Evolutionary conservation across 2,329 filamentous ascomycete species (phyloP), one percentile per base, ranked within the genome.

Genomic region (Aureobasidium melanogenum): DNA sequence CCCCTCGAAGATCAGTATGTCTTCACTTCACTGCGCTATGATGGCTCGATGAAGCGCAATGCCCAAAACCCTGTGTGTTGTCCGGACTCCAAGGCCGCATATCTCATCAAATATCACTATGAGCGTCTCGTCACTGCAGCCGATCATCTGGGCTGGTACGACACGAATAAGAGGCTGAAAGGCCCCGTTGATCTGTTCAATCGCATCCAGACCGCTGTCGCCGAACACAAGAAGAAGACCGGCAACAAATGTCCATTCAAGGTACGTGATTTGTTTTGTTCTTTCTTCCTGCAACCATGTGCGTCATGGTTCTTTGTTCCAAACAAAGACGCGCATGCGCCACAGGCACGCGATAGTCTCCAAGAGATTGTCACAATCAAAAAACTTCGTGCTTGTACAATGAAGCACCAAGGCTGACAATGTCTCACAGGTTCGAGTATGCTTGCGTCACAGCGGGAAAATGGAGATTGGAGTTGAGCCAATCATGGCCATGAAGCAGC

Each of bases 101-200:
- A 95, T 73, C 90, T 95, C 80, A 81, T 94, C 17, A 79, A 85
- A 62, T 86, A 87, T 66, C 91, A 96, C 72, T 68, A 65, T 83
- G 88, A 92, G 70, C 87, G 91, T 58, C 82, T 96, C 70, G 78
- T 91, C n/a, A 81, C 78, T 68, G 78, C 81, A 46, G 78, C 80
- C 26, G 69, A 75, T 64, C 74, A 80, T 65, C 80, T 82, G 66
- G 70, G 76, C 46, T 82, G 80, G 76, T 60, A 71, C 17, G 67
- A 68, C 19, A 73, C 73, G 5, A 69, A 68, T 7, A 63, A 68
- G n/a, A 63, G 64, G 36, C 66, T 77, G 1, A 61, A 68, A 61
- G 70, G 76, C 24, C 75, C 68, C 28, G 61, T 67, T 22, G 64
- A 68, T 7, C 64, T 71, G n/a, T 64, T 69, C 41, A 70, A 64